phyloP scores from a whole-genome alignment of 768 basidiomycete species.

The Galerina sulciceps region DNA sequence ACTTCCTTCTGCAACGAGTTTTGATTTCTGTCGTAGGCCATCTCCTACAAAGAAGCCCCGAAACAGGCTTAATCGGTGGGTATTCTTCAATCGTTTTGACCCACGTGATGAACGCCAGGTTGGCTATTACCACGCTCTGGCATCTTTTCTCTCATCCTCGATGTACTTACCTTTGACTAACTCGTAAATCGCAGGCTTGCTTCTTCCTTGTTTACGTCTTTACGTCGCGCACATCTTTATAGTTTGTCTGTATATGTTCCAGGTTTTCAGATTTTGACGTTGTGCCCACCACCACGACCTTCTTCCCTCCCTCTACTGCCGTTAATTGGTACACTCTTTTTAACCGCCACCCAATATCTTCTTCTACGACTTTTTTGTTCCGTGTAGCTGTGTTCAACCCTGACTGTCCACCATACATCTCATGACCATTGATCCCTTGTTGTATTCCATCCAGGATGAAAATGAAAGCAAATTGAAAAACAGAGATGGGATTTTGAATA shows the following conservation, averaged over 20 bases:
- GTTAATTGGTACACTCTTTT: constrained; percentile 16
- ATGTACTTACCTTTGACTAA: neutral
- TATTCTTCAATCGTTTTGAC: constrained; percentile 19
- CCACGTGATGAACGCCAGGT: constrained; percentile 39
- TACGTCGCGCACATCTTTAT: constrained; percentile 12
- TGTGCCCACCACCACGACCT: constrained; percentile 15
- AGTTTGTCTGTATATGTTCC: constrained; percentile 9
- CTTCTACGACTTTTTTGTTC: constrained; percentile 16
- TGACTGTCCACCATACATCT: constrained; percentile 16
- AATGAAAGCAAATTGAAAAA: constrained; percentile 23
- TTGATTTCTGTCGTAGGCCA: constrained; percentile 49
- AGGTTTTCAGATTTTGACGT: constrained; percentile 14
- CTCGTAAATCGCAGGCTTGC: neutral
- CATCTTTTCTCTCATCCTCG: constrained; percentile 44
- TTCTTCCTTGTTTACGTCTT: constrained; percentile 3
- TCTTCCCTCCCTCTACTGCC: constrained; percentile 5
- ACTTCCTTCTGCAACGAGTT: constrained; percentile 1
- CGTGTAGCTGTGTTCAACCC: constrained; percentile 14
- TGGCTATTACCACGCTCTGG: constrained; percentile 52
- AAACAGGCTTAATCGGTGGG: constrained; percentile 46
- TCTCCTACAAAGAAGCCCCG: constrained; percentile 90
- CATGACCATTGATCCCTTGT: constrained; percentile 22
- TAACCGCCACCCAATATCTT: constrained; percentile 6
- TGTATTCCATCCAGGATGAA: constrained; percentile 23
- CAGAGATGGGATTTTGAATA: neutral